phyloP scores from a whole-genome alignment of 1,139 yeast species.

The Taphrina pruni region DNA sequence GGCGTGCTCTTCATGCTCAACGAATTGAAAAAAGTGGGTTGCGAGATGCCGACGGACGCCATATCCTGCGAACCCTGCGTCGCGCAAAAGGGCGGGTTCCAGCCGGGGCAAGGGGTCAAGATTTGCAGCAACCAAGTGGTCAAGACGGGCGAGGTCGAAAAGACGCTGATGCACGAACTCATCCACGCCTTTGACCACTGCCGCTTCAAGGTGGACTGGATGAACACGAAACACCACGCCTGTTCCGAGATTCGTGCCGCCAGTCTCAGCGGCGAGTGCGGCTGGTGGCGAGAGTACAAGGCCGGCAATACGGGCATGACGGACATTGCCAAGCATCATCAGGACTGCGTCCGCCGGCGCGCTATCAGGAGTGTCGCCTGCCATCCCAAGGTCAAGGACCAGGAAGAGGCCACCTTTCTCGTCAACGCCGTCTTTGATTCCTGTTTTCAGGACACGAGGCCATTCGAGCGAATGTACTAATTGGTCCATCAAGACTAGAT shows the following conservation, averaged over 20 bases:
- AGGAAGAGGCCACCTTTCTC: constrained; percentile 74
- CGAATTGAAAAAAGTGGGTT: constrained; percentile 75
- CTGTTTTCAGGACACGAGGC: constrained; percentile 93
- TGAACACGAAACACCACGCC: constrained; percentile 87
- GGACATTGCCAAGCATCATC: constrained; percentile 80
- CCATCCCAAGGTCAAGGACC: constrained; percentile 78
- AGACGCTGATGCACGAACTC: constrained; percentile 87
- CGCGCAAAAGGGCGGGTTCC: constrained; percentile 88
- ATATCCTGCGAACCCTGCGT: constrained; percentile 86
- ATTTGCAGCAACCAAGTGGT: constrained; percentile 84
- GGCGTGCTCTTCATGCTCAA: constrained; percentile 86
- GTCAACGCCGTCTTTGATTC: constrained; percentile 90
- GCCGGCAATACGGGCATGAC: constrained; percentile 60
- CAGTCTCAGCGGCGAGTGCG: constrained; percentile 91
- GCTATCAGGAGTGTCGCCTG: constrained; percentile 83
- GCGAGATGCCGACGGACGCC: constrained; percentile 57
- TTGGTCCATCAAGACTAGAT: neutral
- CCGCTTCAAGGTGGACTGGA: constrained; percentile 84
- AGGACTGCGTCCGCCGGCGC: constrained; percentile 84
- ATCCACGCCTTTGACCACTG: constrained; percentile 92
- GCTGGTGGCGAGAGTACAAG: constrained; percentile 78
- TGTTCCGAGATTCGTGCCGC: constrained; percentile 89
- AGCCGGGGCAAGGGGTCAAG: constrained; percentile 84
- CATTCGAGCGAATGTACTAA: constrained; percentile 72
- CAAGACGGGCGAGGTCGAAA: constrained; percentile 84